Base-by-base conservation (phyloP, 441 rosid species). In the Pelargonium australe region DNA sequence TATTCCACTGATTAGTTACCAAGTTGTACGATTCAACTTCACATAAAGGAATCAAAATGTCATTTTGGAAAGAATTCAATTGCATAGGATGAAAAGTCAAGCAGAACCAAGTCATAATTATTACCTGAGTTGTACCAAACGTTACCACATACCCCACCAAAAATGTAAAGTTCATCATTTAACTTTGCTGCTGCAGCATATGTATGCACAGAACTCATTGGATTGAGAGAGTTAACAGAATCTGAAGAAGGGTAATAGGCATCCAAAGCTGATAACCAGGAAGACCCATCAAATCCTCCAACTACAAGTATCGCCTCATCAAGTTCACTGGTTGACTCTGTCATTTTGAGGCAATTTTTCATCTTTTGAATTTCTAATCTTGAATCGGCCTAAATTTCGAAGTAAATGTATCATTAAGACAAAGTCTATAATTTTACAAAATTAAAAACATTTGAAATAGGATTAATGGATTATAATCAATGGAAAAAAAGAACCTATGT, bases 281-380 rank as follows among this genome's bases (percentile, higher is more conserved):
- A 72, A 69, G 25, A 47, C 2, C 81, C 79, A 64, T 75, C 70
- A 63, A 62, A 72, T 72, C 81, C 81, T 57, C 79, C 81, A 28
- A 78, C 76, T 47, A 78, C 16, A 44, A 72, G 44, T 55, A 78
- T 68, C 7, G 68, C 43, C 41, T 28, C 68, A 31, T 71, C 75
- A 25, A n/a, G 47, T 63, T 66, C 64, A 51, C 40, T 37, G 7
- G 20, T 41, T 40, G 41, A 66, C 13, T 60, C 53, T 31, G 70
- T 44, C 68, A 9, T 64, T 6, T 63, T 64, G 45, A 49, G 72
- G 34, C 44, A 58, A 37, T 70, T 72, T 63, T 77, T 79, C 75
- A 84, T 70, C 62, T 45, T 70, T 66, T 73, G 81, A 34, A 84
- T 79, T 77, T 85, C 85, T 63, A 55, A 62, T 72, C 81, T 81